Evolutionary conservation across 1,139 yeast genomes (phyloP).

Genomic region (Yamadazyma atmosphaerica): DNA sequence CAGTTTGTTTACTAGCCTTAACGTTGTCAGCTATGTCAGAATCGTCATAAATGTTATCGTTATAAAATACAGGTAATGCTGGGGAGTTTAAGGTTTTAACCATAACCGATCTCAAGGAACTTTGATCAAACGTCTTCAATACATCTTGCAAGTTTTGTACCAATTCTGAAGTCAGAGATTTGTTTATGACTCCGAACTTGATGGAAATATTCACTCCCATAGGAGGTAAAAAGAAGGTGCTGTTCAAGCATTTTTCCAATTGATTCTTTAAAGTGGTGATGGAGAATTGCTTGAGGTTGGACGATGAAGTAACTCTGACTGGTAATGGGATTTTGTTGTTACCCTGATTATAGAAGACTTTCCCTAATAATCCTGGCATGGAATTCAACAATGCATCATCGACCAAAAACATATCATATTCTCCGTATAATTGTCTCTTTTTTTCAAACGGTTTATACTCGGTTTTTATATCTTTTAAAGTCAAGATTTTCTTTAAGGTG

Average conservation of each 20-base stretch:
- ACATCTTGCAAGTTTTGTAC: constrained; percentile 60
- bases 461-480: constrained; percentile 61
- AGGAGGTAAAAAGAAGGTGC: constrained; percentile 69
- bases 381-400: constrained; percentile 81
- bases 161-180: constrained; percentile 31
- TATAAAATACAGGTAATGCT: constrained; percentile 76
- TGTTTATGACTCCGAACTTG: constrained; percentile 62
- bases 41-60: constrained; percentile 55
- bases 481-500: constrained; percentile 47
- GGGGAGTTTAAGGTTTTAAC: constrained; percentile 76
- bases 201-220: constrained; percentile 70
- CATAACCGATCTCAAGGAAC: constrained; percentile 56
- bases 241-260: constrained; percentile 55
- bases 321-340: constrained; percentile 71
- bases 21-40: constrained; percentile 27
- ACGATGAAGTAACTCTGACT: constrained; percentile 48
- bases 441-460: constrained; percentile 70
- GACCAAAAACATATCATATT: constrained; percentile 72
- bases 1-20: constrained; percentile 23
- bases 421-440: constrained; percentile 60
- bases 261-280: constrained; percentile 57
- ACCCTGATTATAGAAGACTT: constrained; percentile 61
- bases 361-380: constrained; percentile 82
- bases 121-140: constrained; percentile 46
- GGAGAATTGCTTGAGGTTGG: constrained; percentile 47